Evolutionary conservation across 306 rosid genomes (phyloP).

Genomic region (Oemleria cerasiformis): DNA sequence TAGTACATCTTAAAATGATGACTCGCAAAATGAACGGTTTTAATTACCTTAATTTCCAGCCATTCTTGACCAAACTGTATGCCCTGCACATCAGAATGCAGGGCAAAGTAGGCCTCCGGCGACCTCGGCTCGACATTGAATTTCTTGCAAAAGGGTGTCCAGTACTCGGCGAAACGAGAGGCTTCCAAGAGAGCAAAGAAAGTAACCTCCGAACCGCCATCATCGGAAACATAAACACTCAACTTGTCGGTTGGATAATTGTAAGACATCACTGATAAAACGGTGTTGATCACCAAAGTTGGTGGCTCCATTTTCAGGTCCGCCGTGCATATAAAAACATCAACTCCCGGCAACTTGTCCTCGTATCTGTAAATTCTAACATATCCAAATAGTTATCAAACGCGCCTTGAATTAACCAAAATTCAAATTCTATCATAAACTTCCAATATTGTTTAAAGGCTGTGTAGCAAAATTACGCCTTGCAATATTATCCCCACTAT

Average conservation of each 20-base stretch:
- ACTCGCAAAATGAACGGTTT: not conserved
- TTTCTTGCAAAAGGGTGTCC: conserved; percentile 63
- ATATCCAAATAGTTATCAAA: not conserved
- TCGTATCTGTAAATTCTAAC: conserved; percentile 35
- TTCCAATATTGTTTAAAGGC: too few species aligned
- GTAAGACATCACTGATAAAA: conserved; percentile 50
- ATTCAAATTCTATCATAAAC: too few species aligned
- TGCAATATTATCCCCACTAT: too few species aligned
- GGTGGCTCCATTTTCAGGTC: conserved; percentile 75
- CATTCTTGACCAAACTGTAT: conserved; percentile 23
- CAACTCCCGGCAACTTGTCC: conserved; percentile 44
- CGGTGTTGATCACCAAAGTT: conserved; percentile 56
- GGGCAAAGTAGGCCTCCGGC: conserved; percentile 51
- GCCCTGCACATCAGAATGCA: conserved; percentile 2
- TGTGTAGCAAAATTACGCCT: too few species aligned
- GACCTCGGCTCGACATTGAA: conserved; percentile 57
- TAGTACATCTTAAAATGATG: not conserved
- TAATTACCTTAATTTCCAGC: conserved; percentile 40
- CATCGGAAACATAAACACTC: conserved; percentile 64
- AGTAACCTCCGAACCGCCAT: conserved; percentile 63
- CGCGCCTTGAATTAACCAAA: too few species aligned
- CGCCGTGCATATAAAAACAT: conserved; percentile 72
- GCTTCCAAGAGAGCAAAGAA: conserved; percentile 63
- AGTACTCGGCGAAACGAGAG: conserved; percentile 48
- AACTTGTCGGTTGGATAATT: conserved; percentile 58